Percentiles rank a stretch among this genome's conserved stretches.
Conservation (phyloP, 2,329 filamentous ascomycete species). For the Sporothrix mexicana region DNA sequence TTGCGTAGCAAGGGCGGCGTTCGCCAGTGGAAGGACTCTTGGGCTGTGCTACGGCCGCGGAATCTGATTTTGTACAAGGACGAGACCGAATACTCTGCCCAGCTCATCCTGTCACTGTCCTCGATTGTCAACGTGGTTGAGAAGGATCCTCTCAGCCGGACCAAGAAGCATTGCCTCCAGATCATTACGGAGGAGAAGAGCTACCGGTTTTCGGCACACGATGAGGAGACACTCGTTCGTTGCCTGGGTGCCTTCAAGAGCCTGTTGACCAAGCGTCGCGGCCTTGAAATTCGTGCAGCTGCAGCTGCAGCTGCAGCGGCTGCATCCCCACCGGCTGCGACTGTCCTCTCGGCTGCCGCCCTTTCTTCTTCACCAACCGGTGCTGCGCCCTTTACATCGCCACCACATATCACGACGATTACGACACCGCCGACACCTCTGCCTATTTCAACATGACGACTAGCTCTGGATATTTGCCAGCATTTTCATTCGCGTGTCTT, state of each 20-base stretch:
- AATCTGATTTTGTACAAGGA: constrained; percentile 93
- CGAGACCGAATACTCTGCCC: constrained; percentile 85
- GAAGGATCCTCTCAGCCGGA: constrained; percentile 83
- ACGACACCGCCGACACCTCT: constrained; percentile 2
- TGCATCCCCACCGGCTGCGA: constrained; percentile 21
- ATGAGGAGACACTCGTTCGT: constrained; percentile 81
- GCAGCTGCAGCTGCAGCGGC: constrained; percentile 39
- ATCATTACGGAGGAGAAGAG: constrained; percentile 92
- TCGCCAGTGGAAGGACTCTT: constrained; percentile 91
- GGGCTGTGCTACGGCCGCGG: constrained; percentile 86
- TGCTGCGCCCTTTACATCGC: background rate
- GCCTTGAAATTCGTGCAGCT: constrained; percentile 60
- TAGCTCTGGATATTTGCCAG: constrained; percentile 19
- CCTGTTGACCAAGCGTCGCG: constrained; percentile 72
- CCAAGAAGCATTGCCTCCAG: constrained; percentile 86
- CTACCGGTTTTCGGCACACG: constrained; percentile 74
- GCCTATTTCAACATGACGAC: constrained; percentile 29
- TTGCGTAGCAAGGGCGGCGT: constrained; percentile 83
- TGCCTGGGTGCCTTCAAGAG: constrained; percentile 94
- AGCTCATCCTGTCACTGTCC: constrained; percentile 78
- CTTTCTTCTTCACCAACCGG: constrained; percentile 6
- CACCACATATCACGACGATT: constrained; percentile 7
- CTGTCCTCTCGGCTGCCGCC: background rate
- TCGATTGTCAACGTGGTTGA: constrained; percentile 90
- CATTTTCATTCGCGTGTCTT: background rate